Evolutionary conservation across 768 basidiomycete genomes (phyloP).

Genomic region (Phylloporus scabripes): DNA sequence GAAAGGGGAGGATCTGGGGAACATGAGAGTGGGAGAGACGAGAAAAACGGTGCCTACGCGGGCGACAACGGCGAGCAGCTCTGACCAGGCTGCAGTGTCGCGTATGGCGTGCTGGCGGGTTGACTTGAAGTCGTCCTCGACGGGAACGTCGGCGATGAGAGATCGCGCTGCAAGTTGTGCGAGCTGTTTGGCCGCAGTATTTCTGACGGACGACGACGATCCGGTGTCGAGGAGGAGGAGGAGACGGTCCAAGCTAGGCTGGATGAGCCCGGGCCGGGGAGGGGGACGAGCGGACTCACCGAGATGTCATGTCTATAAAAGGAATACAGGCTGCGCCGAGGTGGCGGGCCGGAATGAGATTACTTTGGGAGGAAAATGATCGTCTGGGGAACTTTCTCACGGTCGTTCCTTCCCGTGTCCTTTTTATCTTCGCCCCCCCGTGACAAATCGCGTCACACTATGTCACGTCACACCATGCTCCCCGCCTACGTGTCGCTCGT

Average conservation of each 20-base stretch:
- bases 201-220: constrained; percentile 81
- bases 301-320: constrained; percentile 68
- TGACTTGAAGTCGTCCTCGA: constrained; percentile 70
- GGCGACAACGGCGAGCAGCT: constrained; percentile 87
- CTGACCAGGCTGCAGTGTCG: constrained; percentile 81
- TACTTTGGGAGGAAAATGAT: constrained; percentile 41
- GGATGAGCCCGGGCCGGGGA: background rate
- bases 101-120: constrained; percentile 52
- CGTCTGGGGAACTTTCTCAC: constrained; percentile 51
- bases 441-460: constrained; percentile 37
- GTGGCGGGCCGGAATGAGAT: constrained; percentile 35
- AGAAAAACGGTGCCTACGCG: constrained; percentile 44
- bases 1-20: constrained; percentile 76
- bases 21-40: background rate
- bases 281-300: constrained; percentile 36
- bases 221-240: constrained; percentile 94
- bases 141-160: constrained; percentile 75
- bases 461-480: constrained; percentile 21
- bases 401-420: constrained; percentile 40
- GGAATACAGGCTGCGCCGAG: constrained; percentile 49
- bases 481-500: constrained; percentile 12
- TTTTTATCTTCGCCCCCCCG: constrained; percentile 56
- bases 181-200: constrained; percentile 95
- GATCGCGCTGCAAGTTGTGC: constrained; percentile 87
- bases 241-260: constrained; percentile 86